Base-by-base conservation (phyloP, 345 rosid genomes). In the Rhizophora mangle region DNA sequence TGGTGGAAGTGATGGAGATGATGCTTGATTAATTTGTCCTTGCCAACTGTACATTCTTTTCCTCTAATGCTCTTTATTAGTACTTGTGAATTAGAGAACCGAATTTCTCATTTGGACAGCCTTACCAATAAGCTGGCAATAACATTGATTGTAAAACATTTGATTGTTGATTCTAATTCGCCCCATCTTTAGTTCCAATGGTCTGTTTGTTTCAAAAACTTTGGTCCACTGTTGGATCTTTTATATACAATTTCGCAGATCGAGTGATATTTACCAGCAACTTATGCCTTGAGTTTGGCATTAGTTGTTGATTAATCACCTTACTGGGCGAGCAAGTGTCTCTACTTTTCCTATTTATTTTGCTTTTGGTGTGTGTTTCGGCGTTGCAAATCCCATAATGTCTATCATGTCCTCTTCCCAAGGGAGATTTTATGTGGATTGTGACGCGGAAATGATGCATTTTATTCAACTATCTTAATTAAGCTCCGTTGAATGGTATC, bases 1-100 rank as follows among this genome's bases (percentile, higher is more conserved):
- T 20, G 90, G 88, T 67, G 92, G 96, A 32, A 96, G 98, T 67
- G 98, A 94, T 80, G 93, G 95, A 30, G 98, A 94, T 76, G 98
- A 91, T 82, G 82, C 67, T 80, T 94, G 85, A 92, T 67, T 62
- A 31, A 31, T 24, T 52, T 68, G 34, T 31, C 24, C 15, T 37
- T 31, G 68, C 68, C 62, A 80, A 78, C 49, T 83, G 89, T 85
- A 84, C 83, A 89, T 84, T 68, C 82, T 83, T 66, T 46, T 51
- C 51, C 57, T 37, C 71, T 68, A 20, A 57, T 56, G 43, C 70
- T 73, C 82, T 21, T 64, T 49, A 70, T 68, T 63, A 55, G 62
- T 78, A 68, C 56, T 69, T 75, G 52, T 74, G 80, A 74, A 75
- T 72, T 62, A 75, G 68, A 51, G 62, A 68, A 58, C 65, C 24